Evolutionary conservation across 495 filamentous ascomycete genomes (phyloP).

Genomic region (Xylaria acuta): DNA sequence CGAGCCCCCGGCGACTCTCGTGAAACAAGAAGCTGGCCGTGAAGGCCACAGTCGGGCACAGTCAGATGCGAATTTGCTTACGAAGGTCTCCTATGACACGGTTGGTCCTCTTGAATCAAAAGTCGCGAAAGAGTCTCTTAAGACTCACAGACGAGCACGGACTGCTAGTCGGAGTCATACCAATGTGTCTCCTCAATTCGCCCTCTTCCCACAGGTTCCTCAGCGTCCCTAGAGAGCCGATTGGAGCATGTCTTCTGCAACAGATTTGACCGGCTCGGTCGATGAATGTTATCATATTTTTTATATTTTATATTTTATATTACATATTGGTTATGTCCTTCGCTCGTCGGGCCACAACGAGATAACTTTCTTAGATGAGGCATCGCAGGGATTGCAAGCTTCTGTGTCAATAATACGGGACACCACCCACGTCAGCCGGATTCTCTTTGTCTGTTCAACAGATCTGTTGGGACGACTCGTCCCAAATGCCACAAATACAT

Average conservation of each 20-base stretch:
- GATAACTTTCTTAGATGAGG: not conserved
- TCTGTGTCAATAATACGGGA: conserved; percentile 6
- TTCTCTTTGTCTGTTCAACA: conserved; percentile 8
- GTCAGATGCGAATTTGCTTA: conserved; percentile 36
- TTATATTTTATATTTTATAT: not conserved
- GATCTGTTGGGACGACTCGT: not conserved
- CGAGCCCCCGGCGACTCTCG: not conserved
- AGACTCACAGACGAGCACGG: conserved; percentile 38
- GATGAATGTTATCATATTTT: not conserved
- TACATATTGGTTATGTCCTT: not conserved
- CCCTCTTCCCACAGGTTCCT: conserved; percentile 36
- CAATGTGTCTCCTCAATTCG: conserved; percentile 34
- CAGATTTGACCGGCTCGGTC: not conserved
- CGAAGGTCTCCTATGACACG: conserved; percentile 27
- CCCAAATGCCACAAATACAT: conserved; percentile 7
- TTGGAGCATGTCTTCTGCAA: not conserved
- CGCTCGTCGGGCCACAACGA: not conserved
- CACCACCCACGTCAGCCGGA: not conserved
- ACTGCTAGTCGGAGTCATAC: conserved; percentile 39
- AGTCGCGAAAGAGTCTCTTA: conserved; percentile 29
- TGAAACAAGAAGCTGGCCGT: conserved; percentile 25
- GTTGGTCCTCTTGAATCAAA: conserved; percentile 21
- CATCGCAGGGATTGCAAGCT: not conserved
- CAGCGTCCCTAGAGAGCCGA: not conserved
- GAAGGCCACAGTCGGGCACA: conserved; percentile 36